These are phyloP conservation scores for Malbranchea zuffiana DNA, from an alignment of 2,329 filamentous ascomycete species.

Conservation along the genomic window DNA sequence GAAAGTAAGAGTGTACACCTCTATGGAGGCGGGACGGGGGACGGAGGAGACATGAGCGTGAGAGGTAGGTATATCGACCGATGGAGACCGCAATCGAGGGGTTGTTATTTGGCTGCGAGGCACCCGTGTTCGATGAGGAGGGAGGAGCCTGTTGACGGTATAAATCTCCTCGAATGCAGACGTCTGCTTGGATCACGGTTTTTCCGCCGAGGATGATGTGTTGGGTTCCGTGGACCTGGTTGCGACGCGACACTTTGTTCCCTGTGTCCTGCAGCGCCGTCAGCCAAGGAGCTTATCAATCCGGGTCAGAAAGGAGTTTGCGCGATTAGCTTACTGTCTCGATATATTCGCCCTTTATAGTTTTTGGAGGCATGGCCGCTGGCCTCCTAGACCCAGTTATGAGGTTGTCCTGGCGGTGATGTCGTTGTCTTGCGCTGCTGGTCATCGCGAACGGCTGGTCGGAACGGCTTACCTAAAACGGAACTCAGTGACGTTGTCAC, in stretches of 20 bases:
- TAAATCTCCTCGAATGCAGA: conserved; percentile 86
- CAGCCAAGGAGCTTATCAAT: conserved; percentile 1
- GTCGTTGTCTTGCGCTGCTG: too few relatives aligned
- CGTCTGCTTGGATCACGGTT: conserved; percentile 90
- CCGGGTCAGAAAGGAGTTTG: not conserved
- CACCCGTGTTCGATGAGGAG: conserved; percentile 23
- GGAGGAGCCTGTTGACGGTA: conserved; percentile 42
- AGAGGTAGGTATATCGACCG: conserved; percentile 83
- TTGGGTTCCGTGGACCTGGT: conserved; percentile 84
- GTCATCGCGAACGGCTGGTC: too few relatives aligned
- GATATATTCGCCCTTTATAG: conserved; percentile 84
- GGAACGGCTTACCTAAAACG: too few relatives aligned
- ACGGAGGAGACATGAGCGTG: conserved; percentile 63
- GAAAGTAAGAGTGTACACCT: conserved; percentile 55
- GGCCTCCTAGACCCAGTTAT: too few relatives aligned
- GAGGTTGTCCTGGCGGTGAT: too few relatives aligned
- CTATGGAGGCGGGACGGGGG: conserved; percentile 76
- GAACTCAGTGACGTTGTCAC: too few relatives aligned
- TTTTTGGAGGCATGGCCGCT: conserved; percentile 67
- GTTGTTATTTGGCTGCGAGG: conserved; percentile 20
- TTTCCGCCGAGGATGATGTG: conserved; percentile 97
- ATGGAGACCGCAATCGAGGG: conserved; percentile 58
- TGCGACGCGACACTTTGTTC: conserved; percentile 93
- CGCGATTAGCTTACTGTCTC: conserved; percentile 60
- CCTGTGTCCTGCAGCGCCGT: conserved; percentile 63